These are phyloP conservation scores for Prosopis cineraria DNA, from an alignment of 306 rosid species.

Conservation along the genomic window DNA sequence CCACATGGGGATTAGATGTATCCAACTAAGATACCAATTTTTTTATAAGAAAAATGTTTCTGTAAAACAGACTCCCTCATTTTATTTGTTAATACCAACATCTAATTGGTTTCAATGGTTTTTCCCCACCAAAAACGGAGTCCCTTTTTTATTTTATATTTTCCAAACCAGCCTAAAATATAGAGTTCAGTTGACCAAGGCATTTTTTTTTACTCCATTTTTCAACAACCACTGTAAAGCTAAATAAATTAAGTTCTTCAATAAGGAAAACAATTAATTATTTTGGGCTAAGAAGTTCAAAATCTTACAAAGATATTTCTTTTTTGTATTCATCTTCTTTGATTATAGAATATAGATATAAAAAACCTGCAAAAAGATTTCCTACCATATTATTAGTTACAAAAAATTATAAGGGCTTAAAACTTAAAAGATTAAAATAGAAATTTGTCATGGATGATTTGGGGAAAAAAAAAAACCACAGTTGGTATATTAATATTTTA, in stretches of 20 bases:
- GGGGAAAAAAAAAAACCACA: no score
- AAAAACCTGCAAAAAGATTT: no score
- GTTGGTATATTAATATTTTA: no score
- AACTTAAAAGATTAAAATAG: no score
- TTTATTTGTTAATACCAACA: background rate
- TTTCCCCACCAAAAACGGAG: background rate
- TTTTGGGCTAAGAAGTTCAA: background rate
- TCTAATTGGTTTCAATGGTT: background rate
- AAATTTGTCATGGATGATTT: no score
- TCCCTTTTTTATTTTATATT: background rate
- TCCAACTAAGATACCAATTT: constrained; percentile 15
- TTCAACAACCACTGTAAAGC: background rate
- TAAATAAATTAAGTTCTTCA: background rate
- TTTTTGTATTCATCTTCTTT: no score
- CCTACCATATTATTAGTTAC: no score
- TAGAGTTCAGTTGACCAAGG: background rate
- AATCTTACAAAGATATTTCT: no score
- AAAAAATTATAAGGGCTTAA: no score
- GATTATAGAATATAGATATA: no score
- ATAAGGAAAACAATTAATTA: background rate
- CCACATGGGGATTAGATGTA: background rate
- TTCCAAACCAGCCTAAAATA: background rate
- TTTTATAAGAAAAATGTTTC: background rate
- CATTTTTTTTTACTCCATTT: background rate
- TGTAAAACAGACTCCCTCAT: background rate